Conservation (phyloP, 1,284 basidiomycete genomes). For the Cutaneotrichosporon dermatis region DNA sequence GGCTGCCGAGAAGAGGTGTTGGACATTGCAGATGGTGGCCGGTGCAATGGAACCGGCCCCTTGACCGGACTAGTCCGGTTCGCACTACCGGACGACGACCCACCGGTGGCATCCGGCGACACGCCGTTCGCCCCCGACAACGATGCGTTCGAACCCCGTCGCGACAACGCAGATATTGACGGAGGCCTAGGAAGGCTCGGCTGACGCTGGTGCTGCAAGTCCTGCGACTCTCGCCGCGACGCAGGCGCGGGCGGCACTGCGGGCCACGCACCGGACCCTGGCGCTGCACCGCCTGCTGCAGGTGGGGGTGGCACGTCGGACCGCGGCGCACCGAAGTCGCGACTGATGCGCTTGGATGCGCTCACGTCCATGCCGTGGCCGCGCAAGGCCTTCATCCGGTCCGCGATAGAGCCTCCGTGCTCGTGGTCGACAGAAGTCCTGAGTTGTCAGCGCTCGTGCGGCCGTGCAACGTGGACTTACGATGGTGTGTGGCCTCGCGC, state of each 20-base stretch:
- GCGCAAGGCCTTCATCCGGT: slow-evolving; percentile 45
- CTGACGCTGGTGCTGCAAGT: neutral
- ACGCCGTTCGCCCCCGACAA: neutral
- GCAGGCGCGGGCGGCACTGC: neutral
- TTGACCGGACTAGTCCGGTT: neutral
- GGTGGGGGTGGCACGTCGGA: too few relatives aligned
- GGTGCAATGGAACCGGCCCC: neutral
- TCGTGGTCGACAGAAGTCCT: slow-evolving; percentile 14
- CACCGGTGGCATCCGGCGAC: neutral
- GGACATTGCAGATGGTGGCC: neutral
- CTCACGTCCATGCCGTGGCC: slow-evolving; percentile 46
- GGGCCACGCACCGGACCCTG: too few relatives aligned
- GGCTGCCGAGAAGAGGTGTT: neutral
- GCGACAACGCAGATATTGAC: neutral
- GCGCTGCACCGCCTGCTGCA: too few relatives aligned
- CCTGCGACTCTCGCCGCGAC: neutral
- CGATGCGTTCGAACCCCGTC: neutral
- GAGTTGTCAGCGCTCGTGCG: neutral
- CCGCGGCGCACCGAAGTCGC: slow-evolving; percentile 18
- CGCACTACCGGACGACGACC: neutral
- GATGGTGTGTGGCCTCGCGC: neutral
- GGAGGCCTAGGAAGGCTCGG: neutral
- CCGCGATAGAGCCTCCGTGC: slow-evolving; percentile 44
- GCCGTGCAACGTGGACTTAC: neutral
- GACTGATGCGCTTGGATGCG: slow-evolving; percentile 30